Evolutionary conservation across 352 stramenopile species (phyloP).

Genomic region (Phytophthora pinifolia): DNA sequence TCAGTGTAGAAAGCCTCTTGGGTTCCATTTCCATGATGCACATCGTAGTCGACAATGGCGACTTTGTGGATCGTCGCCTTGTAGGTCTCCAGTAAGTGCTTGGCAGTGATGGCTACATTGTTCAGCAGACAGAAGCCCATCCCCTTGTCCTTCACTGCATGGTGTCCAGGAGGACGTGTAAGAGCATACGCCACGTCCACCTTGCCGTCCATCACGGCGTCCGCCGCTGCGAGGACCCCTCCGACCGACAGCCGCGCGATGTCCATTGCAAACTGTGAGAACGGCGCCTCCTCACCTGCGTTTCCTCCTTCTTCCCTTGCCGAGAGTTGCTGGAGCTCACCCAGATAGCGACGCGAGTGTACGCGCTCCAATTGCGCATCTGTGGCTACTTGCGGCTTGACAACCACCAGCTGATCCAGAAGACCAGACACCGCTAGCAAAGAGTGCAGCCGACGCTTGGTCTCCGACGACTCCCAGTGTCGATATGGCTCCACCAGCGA

Average conservation of each 20-base stretch:
- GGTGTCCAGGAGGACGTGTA: constrained; percentile 72
- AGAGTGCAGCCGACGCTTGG: constrained; percentile 80
- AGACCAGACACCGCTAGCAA: constrained; percentile 75
- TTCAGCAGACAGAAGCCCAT: constrained; percentile 82
- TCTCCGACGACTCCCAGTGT: constrained; percentile 82
- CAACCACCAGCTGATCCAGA: constrained; percentile 38
- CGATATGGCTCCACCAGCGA: constrained; percentile 57
- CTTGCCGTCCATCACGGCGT: constrained; percentile 49
- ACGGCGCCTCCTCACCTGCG: constrained; percentile 67
- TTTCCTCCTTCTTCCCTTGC: constrained; percentile 58
- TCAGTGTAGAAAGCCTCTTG: constrained; percentile 90
- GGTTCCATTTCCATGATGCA: constrained; percentile 97
- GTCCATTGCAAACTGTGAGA: constrained; percentile 71
- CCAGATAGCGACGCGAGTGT: constrained; percentile 61
- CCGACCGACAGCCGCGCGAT: constrained; percentile 75
- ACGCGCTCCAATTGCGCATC: constrained; percentile 50
- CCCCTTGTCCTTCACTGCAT: constrained; percentile 47
- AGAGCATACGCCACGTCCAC: constrained; percentile 62
- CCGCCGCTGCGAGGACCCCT: constrained; percentile 56
- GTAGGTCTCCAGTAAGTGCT: constrained; percentile 58
- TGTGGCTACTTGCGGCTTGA: constrained; percentile 45
- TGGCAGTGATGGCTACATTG: constrained; percentile 64
- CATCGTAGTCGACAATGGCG: constrained; percentile 95
- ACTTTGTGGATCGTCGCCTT: constrained; percentile 75
- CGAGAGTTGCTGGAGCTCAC: constrained; percentile 52